Conservation (phyloP, 139 green algal genomes). For the Coelastrella sp. region DNA sequence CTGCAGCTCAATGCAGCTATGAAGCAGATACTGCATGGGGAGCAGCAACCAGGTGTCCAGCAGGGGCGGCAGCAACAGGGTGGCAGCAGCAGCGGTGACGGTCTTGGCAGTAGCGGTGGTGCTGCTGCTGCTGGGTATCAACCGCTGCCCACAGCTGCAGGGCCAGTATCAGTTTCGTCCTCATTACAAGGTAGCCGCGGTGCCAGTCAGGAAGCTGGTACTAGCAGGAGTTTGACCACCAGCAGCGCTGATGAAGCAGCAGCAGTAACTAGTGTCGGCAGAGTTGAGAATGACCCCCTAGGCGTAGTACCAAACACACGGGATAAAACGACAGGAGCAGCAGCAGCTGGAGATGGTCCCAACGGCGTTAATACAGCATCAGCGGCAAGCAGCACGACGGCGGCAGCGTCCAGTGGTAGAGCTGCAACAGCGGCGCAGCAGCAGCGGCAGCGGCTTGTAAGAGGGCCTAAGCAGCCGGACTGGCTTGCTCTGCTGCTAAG, state of each 20-base stretch:
- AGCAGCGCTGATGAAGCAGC: neutral
- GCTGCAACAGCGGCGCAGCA: neutral
- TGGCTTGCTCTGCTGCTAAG: conserved; percentile 65
- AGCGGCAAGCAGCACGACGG: neutral
- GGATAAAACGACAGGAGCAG: neutral
- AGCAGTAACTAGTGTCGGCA: neutral
- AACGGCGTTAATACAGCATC: neutral
- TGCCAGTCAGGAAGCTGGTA: neutral
- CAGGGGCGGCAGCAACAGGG: conserved; percentile 20
- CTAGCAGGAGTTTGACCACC: neutral
- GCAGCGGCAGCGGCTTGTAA: neutral
- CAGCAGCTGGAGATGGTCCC: neutral
- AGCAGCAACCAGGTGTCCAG: neutral
- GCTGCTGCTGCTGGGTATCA: neutral
- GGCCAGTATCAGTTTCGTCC: neutral
- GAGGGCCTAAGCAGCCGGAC: conserved; percentile 40
- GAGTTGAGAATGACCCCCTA: neutral
- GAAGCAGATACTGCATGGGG: conserved; percentile 46
- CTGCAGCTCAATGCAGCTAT: conserved; percentile 68
- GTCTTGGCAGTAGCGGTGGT: neutral
- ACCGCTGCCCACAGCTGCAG: neutral
- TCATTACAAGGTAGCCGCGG: neutral
- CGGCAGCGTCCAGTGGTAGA: neutral
- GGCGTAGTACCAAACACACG: neutral
- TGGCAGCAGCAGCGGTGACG: conserved; percentile 19